These are phyloP conservation scores for Tillandsia fasciculata DNA, from an alignment of 176 grass and related monocot species.

Conservation along the genomic window DNA sequence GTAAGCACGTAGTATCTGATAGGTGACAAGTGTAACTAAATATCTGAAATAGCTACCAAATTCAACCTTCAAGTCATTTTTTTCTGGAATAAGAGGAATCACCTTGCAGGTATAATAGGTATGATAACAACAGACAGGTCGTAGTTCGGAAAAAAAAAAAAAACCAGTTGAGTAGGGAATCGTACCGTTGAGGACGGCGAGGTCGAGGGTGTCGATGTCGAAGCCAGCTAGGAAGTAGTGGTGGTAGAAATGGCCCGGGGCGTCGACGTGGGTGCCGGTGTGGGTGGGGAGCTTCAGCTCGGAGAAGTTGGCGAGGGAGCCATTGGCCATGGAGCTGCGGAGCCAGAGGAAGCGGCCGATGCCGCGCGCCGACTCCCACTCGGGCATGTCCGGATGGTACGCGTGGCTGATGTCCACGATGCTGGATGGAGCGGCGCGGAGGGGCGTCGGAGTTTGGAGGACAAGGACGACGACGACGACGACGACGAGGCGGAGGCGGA, in stretches of 20 bases:
- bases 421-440: constrained; percentile 15
- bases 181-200: constrained; percentile 31
- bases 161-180: too few species aligned
- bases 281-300: constrained; percentile 51
- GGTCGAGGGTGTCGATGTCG: constrained; percentile 39
- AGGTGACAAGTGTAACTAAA: too few species aligned
- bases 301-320: constrained; percentile 50
- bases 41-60: too few species aligned
- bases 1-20: too few species aligned
- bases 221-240: constrained; percentile 31
- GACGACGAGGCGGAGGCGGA: background rate
- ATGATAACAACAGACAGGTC: too few species aligned
- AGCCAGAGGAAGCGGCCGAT: constrained; percentile 42
- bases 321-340: constrained; percentile 57
- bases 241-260: constrained; percentile 41
- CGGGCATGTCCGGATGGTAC: constrained; percentile 49
- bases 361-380: constrained; percentile 22
- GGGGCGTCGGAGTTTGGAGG: background rate
- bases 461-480: background rate
- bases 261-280: constrained; percentile 66
- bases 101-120: too few species aligned
- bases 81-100: too few species aligned
- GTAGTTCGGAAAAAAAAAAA: too few species aligned
- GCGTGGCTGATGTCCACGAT: constrained; percentile 85
- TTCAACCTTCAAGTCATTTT: too few species aligned